phyloP scores from a whole-genome alignment of 225 moss, liverwort and hornwort genomes.

The Pseudisothecium myosuroides region DNA sequence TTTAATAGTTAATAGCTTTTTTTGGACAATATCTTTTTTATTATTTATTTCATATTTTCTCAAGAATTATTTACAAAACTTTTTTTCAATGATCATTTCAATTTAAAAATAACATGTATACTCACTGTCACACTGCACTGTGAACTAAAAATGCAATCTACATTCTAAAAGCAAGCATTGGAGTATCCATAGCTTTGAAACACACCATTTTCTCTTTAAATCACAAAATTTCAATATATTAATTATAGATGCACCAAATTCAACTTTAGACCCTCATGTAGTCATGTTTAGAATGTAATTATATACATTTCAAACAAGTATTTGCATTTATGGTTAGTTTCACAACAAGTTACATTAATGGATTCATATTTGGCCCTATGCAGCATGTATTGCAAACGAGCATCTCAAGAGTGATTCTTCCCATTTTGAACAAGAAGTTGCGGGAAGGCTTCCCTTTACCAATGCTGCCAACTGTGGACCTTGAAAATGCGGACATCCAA shows the following conservation, averaged over 20 bases:
- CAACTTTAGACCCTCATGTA: no score
- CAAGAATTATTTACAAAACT: background rate
- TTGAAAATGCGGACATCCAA: slow-evolving; percentile 58
- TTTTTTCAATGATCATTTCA: background rate
- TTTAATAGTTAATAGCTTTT: background rate
- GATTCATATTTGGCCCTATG: background rate
- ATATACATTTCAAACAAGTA: background rate
- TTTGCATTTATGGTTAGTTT: background rate
- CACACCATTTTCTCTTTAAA: background rate
- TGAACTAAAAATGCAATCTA: background rate
- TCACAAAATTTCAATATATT: no score
- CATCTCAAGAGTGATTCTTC: slow-evolving; percentile 61
- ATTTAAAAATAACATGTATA: background rate
- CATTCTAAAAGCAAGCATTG: background rate
- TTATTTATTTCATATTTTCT: background rate
- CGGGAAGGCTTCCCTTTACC: slow-evolving; percentile 71
- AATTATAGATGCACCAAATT: background rate
- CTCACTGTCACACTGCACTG: no score
- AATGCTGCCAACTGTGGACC: slow-evolving; percentile 36
- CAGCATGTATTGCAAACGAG: slow-evolving; percentile 63
- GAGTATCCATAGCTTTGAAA: background rate
- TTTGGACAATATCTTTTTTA: background rate
- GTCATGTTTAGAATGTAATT: background rate
- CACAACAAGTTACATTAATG: background rate
- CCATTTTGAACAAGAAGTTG: slow-evolving; percentile 57